phyloP scores from a whole-genome alignment of 495 filamentous ascomycete genomes.

The Xylaria intraflava region DNA sequence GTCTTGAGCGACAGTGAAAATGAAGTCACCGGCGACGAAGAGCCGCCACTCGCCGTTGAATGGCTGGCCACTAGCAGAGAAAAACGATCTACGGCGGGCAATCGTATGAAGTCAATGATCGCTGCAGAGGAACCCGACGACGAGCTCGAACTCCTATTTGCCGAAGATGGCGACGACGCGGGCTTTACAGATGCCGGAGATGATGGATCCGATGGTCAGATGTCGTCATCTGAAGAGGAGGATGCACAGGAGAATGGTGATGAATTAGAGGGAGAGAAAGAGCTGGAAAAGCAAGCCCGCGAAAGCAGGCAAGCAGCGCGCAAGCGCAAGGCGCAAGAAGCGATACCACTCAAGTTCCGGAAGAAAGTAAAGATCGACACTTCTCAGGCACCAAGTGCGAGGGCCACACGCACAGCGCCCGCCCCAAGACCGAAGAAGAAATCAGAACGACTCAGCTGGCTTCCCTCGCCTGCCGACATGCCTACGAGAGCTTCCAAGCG shows the following conservation, averaged over 20 bases:
- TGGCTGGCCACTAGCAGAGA: slow-evolving; percentile 70
- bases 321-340: slow-evolving; percentile 72
- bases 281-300: slow-evolving; percentile 55
- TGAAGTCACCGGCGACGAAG: slow-evolving; percentile 14
- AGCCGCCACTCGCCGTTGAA: slow-evolving; percentile 44
- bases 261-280: slow-evolving; percentile 61
- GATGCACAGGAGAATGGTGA: slow-evolving; percentile 61
- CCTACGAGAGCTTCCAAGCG: slow-evolving; percentile 79
- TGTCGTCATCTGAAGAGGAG: slow-evolving; percentile 78
- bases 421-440: slow-evolving; percentile 79
- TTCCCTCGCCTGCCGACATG: slow-evolving; percentile 70
- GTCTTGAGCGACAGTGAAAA: slow-evolving; percentile 23
- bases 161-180: slow-evolving; percentile 79
- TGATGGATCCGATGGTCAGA: slow-evolving; percentile 65
- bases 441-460: slow-evolving; percentile 83
- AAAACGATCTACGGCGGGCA: slow-evolving; percentile 81
- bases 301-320: slow-evolving; percentile 44
- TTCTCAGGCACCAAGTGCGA: slow-evolving; percentile 43
- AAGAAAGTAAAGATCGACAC: slow-evolving; percentile 51
- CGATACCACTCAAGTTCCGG: slow-evolving; percentile 45
- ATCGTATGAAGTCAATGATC: slow-evolving; percentile 72
- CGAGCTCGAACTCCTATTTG: slow-evolving; percentile 73
- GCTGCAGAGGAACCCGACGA: slow-evolving; percentile 69
- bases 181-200: slow-evolving; percentile 65
- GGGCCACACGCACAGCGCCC: slow-evolving; percentile 37